Evolutionary conservation across 805 yeast species (phyloP), one percentile per base, ranked within the genome.

Genomic region (Hanseniaspora thailandica): DNA sequence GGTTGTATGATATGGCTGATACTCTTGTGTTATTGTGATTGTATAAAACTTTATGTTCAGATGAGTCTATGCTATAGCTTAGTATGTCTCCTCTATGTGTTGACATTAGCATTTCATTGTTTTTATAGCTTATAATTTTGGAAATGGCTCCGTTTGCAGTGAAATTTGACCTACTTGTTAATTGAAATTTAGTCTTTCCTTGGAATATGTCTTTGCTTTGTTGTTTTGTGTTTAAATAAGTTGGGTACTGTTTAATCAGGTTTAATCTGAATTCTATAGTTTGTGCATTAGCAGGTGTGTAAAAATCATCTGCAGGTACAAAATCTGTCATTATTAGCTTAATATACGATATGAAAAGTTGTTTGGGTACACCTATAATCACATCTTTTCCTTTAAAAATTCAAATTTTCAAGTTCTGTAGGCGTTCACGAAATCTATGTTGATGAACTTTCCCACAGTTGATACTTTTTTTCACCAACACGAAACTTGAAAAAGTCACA

Each of bases 231-330:
- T 39, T 25, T 4, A 48, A 25, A 19, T 33, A 48, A 12, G 8
- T 12, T n/a, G 52, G 52, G 17, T 40, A 48, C 5, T 31, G 5
- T 31, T 48, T 31, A 0, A 87, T 75, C 0, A 89, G 70, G 2
- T 58, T 56, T 35, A 67, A 63, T 49, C 97, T 72, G 0, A 78
- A 73, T 1, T 71, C 67, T 7, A 73, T 66, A 9, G 89, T 65
- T 5, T 71, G 76, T 3, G 67, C 69, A 0, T 76, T 66, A 0
- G 94, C 96, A 0, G 94, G 95, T 0, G 96, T 87, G 61, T 80
- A 87, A 61, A 84, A 88, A 56, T 87, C 95, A 48, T 82, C 94
- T 13, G 6, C 25, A 8, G 34, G 35, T 12, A 28, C 46, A 19
- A 28, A 20, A n/a, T 43, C 35, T 6, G 35, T 10, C 46, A 43